Conservation (phyloP, 2,329 filamentous ascomycete species). For the Neonectria ditissima region DNA sequence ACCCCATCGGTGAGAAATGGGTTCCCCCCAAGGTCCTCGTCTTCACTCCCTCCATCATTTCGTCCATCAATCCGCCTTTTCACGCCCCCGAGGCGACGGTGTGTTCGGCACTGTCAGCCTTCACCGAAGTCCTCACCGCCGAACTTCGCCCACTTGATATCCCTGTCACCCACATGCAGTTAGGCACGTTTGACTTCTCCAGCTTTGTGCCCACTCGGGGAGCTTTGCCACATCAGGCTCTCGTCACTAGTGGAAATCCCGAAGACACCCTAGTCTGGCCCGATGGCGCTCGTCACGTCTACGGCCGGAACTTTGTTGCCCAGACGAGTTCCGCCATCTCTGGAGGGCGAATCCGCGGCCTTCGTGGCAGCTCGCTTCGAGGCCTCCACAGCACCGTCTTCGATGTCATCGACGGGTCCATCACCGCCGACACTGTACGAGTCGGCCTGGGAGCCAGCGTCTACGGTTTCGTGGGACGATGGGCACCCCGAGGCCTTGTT, state of each 20-base stretch:
- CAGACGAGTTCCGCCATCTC: constrained; percentile 68
- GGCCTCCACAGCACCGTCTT: constrained; percentile 90
- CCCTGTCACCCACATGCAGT: constrained; percentile 86
- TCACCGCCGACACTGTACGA: constrained; percentile 73
- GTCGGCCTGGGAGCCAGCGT: constrained; percentile 87
- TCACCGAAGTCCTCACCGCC: constrained; percentile 81
- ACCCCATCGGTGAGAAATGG: constrained; percentile 62
- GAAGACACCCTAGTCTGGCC: constrained; percentile 71
- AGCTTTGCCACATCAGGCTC: constrained; percentile 48
- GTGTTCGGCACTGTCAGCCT: constrained; percentile 87
- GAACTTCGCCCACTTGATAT: constrained; percentile 83
- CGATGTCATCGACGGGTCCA: constrained; percentile 81
- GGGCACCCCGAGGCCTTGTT: constrained; percentile 82
- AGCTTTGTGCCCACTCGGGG: constrained; percentile 66
- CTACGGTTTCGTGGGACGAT: constrained; percentile 87
- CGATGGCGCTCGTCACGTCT: constrained; percentile 68
- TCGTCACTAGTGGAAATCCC: constrained; percentile 57
- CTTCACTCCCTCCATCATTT: constrained; percentile 83
- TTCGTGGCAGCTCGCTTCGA: constrained; percentile 77
- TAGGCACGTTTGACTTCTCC: constrained; percentile 90
- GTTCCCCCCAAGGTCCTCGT: constrained; percentile 76
- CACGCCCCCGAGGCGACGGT: constrained; percentile 88
- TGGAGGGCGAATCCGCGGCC: constrained; percentile 67
- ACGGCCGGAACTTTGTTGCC: constrained; percentile 70
- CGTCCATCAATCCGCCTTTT: constrained; percentile 82